phyloP scores from a whole-genome alignment of 2,329 filamentous ascomycete genomes.

The Beauveria sp. region DNA sequence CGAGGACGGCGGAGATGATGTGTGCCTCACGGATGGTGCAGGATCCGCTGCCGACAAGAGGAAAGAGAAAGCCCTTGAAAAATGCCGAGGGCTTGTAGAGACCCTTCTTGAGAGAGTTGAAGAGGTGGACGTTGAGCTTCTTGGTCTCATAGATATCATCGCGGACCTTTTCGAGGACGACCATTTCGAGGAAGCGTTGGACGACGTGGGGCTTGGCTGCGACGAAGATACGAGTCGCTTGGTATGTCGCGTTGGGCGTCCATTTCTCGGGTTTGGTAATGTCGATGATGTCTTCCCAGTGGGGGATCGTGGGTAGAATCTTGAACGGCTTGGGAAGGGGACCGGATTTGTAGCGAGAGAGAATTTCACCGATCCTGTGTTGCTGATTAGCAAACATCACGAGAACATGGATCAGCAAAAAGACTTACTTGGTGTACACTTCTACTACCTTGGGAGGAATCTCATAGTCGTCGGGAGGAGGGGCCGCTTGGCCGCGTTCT shows the following conservation, averaged over 20 bases:
- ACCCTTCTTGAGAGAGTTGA: constrained; percentile 84
- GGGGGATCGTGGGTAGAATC: constrained; percentile 80
- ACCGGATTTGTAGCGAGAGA: constrained; percentile 92
- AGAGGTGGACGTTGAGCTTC: constrained; percentile 92
- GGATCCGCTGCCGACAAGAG: constrained; percentile 74
- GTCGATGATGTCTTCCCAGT: constrained; percentile 83
- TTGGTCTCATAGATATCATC: constrained; percentile 91
- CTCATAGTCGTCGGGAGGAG: constrained; percentile 67
- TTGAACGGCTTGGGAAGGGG: constrained; percentile 97
- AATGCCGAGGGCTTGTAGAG: constrained; percentile 93
- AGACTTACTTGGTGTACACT: constrained; percentile 74
- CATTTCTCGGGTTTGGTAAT: constrained; percentile 71
- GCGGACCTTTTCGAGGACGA: constrained; percentile 83
- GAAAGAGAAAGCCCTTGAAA: constrained; percentile 94
- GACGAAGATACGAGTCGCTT: constrained; percentile 87
- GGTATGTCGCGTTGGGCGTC: constrained; percentile 74
- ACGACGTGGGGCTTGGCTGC: constrained; percentile 73
- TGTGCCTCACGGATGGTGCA: constrained; percentile 88
- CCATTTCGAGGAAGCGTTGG: constrained; percentile 77
- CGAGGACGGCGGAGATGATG: constrained; percentile 81
- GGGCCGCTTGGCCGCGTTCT: constrained; percentile 33
- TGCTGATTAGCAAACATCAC: constrained; percentile 11
- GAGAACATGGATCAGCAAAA: neutral
- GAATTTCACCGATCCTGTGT: constrained; percentile 68
- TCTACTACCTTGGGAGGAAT: constrained; percentile 88